Percentiles rank a stretch among this genome's conserved stretches.
phyloP scores from a whole-genome alignment of 2,329 filamentous ascomycete species.

The Aschersonia sp. region DNA sequence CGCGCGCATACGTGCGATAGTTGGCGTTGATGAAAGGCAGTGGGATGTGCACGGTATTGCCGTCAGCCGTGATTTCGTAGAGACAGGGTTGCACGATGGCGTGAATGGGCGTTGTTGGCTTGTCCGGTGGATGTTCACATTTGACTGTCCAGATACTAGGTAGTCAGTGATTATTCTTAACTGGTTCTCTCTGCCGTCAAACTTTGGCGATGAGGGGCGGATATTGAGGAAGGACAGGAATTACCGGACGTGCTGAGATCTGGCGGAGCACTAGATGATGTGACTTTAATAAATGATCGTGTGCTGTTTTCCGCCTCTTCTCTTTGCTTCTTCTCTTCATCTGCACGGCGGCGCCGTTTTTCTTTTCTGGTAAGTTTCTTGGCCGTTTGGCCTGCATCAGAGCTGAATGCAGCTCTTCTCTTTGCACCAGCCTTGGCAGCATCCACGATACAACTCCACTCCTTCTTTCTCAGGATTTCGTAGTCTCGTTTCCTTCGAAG shows the following conservation, averaged over 20 bases:
- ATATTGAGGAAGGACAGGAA: slow-evolving; percentile 1
- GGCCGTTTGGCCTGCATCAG: slow-evolving; percentile 10
- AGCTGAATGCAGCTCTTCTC: slow-evolving; percentile 17
- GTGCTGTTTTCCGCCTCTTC: slow-evolving; percentile 5
- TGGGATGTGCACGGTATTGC: slow-evolving; percentile 17
- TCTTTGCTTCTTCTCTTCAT: neutral
- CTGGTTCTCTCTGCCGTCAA: neutral
- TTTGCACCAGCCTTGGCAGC: slow-evolving; percentile 23
- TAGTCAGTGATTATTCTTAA: neutral
- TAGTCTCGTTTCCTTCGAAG: slow-evolving; percentile 53
- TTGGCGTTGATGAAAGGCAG: slow-evolving; percentile 64
- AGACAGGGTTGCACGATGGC: slow-evolving; percentile 23
- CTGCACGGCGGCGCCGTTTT: neutral
- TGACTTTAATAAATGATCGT: slow-evolving; percentile 11
- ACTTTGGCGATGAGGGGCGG: neutral
- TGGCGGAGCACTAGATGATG: slow-evolving; percentile 6
- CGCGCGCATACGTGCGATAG: slow-evolving; percentile 56
- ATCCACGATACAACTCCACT: slow-evolving; percentile 22
- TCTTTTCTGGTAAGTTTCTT: slow-evolving; percentile 6
- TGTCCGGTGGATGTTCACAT: slow-evolving; percentile 25
- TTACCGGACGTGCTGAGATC: slow-evolving; percentile 18
- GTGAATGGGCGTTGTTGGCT: slow-evolving; percentile 18
- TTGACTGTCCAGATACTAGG: slow-evolving; percentile 21
- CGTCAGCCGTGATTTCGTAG: slow-evolving; percentile 29
- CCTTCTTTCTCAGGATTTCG: slow-evolving; percentile 28